phyloP scores from a whole-genome alignment of 371 early-diverging fungal genomes.

The Mortierella sp. region DNA sequence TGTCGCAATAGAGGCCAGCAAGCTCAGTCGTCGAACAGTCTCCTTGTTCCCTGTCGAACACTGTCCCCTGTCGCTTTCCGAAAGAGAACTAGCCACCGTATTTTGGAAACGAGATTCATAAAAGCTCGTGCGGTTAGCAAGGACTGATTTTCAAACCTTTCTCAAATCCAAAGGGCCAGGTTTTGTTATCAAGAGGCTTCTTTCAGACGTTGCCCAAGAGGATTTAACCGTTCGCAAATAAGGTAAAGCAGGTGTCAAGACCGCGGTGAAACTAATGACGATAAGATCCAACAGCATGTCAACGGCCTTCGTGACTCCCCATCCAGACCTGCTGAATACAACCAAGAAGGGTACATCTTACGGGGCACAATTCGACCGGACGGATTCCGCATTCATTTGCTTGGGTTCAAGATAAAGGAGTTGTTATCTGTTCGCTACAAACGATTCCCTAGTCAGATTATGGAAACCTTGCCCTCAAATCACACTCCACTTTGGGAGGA shows the following conservation, averaged over 20 bases:
- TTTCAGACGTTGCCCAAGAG: not conserved
- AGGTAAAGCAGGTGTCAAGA: constrained; percentile 1
- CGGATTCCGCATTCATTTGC: constrained; percentile 12
- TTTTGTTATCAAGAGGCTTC: too few species aligned
- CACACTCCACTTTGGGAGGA: constrained; percentile 13
- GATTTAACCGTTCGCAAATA: not conserved
- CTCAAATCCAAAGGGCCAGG: too few species aligned
- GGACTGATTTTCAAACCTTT: too few species aligned
- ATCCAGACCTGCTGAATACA: not conserved
- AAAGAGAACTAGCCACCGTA: too few species aligned
- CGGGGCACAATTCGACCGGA: constrained; percentile 19
- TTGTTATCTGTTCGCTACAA: constrained; percentile 14
- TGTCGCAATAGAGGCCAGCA: too few species aligned
- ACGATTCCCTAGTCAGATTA: constrained; percentile 12
- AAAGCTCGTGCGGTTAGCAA: too few species aligned
- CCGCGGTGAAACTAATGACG: constrained; percentile 8
- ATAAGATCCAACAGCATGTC: constrained; percentile 10
- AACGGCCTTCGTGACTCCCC: constrained; percentile 8
- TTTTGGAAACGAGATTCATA: too few species aligned
- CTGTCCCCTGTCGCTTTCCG: too few species aligned
- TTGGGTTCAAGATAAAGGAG: constrained; percentile 23
- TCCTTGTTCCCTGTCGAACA: too few species aligned
- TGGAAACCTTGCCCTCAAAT: constrained; percentile 7
- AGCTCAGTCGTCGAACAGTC: too few species aligned
- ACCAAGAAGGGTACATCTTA: constrained; percentile 17